Evolutionary conservation across 2,329 filamentous ascomycete species (phyloP), one percentile per base, ranked within the genome.

Genomic region (Aspergillus floridensis): DNA sequence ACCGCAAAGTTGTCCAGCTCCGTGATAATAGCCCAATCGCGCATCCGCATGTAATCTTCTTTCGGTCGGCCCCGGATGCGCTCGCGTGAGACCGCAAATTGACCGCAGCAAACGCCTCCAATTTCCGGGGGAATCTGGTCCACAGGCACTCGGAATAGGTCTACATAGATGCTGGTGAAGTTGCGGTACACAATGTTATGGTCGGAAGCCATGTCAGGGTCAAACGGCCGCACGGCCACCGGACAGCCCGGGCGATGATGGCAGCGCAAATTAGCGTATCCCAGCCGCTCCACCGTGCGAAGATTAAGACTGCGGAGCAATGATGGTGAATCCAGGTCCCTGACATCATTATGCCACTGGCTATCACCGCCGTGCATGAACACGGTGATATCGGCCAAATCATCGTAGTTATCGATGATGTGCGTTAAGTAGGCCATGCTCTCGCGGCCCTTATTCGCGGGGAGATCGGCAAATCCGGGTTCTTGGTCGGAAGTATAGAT

Each of bases 351-450:
- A 26, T 72, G 69, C 65, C 68, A 70, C 46, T 70, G 69, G 4
- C 63, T 63, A 4, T 53, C 56, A 21, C 58, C 55, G 12, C 63
- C 63, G 65, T 88, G 86, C 70, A 85, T 81, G 72, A 88, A 86
- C 57, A 87, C 80, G 16, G 77, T 77, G 59, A 86, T 76, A 62
- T 85, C 83, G 2, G 84, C 80, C 2, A 88, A 76, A 5, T 77
- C 65, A 61, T 86, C 79, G 74, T 88, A 88, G 68, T 83, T 79
- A 66, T 86, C 83, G 66, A 86, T 80, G 63, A 88, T 79, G 70
- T 85, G 86, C n/a, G 80, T 83, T 24, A 86, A 76, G 66, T 88
- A 87, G 5, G 85, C 79, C 72, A 85, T 82, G 26, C 82, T 84
- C 70, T 88, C 86, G 62, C 86, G 82, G 19, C 86, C 86, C 69